Conservation (phyloP, 805 yeast genomes). For the Suhomyces pyralidae region DNA sequence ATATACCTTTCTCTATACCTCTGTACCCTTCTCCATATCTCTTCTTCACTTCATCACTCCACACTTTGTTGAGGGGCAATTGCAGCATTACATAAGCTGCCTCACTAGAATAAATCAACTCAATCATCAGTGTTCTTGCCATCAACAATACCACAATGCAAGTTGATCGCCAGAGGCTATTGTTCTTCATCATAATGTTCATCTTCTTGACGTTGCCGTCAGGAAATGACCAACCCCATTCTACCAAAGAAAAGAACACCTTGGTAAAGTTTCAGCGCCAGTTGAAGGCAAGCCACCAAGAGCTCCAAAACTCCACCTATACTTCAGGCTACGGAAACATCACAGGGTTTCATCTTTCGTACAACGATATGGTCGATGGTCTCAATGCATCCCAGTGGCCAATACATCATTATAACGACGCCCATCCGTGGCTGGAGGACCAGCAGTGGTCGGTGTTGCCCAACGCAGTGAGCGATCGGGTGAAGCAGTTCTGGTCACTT, state of each 20-base stretch:
- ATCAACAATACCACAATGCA: constrained; percentile 1
- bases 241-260: neutral
- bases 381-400: constrained; percentile 56
- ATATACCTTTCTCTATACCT: too few relatives aligned
- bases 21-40: too few relatives aligned
- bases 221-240: constrained; percentile 9
- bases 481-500: constrained; percentile 51
- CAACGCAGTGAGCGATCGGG: constrained; percentile 46
- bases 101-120: neutral
- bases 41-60: too few relatives aligned
- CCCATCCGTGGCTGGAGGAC: constrained; percentile 44
- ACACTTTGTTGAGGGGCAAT: neutral
- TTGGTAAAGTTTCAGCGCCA: constrained; percentile 19
- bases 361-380: constrained; percentile 51
- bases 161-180: constrained; percentile 33
- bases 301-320: constrained; percentile 42
- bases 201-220: constrained; percentile 31
- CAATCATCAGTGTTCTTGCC: neutral
- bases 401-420: constrained; percentile 41
- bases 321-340: constrained; percentile 61
- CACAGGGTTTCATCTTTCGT: constrained; percentile 69
- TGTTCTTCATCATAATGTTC: constrained; percentile 34
- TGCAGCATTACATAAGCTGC: neutral
- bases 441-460: constrained; percentile 61
- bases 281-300: constrained; percentile 14